Conservation (phyloP, 2,329 filamentous ascomycete genomes). For the Colletotrichum sp. region DNA sequence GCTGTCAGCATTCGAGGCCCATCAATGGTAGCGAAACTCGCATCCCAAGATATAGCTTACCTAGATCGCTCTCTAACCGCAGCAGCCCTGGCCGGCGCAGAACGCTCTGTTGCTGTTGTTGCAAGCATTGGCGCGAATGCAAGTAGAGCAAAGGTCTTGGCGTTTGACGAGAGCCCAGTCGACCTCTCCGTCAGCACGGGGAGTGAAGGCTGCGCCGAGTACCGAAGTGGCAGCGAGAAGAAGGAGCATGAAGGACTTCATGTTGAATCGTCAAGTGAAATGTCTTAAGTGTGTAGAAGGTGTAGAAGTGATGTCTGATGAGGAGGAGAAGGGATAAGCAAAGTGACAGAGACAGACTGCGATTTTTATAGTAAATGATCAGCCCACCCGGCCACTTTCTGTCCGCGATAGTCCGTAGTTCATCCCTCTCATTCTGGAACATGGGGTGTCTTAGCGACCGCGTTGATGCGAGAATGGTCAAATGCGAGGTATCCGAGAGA, state of each 20-base stretch:
- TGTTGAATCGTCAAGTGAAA: neutral
- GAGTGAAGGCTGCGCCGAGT: neutral
- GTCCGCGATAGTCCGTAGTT: neutral
- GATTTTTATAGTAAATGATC: neutral
- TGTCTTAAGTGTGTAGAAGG: neutral
- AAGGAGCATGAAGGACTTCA: neutral
- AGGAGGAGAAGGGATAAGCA: neutral
- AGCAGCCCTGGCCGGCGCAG: neutral
- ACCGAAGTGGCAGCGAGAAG: neutral
- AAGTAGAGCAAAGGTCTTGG: neutral
- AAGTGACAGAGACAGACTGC: neutral
- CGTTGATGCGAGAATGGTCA: neutral
- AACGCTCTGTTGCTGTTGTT: neutral
- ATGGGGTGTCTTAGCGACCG: neutral
- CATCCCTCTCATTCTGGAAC: neutral
- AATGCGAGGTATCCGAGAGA: neutral
- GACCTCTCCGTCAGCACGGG: neutral
- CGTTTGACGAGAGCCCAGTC: neutral
- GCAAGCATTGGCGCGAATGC: neutral
- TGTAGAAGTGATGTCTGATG: neutral
- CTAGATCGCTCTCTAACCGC: accelerated
- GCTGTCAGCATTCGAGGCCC: no score
- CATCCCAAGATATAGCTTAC: neutral
- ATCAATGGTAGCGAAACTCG: no score
- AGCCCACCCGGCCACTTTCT: neutral